Base-by-base conservation (phyloP, 108 stramenopile genomes). In the Fragilariopsis cylindrus region DNA sequence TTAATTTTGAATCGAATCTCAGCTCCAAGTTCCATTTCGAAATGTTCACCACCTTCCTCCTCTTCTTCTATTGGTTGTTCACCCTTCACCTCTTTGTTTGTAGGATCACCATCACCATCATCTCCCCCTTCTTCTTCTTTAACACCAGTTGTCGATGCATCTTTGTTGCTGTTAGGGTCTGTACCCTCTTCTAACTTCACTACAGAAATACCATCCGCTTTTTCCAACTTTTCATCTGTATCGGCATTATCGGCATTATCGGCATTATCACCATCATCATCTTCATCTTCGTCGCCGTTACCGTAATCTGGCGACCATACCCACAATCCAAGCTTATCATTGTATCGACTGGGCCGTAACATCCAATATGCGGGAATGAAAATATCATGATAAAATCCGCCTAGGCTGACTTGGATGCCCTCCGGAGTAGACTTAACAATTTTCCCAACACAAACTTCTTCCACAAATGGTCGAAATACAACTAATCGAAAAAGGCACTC, bases 381-480 rank as follows among this genome's bases (percentile, higher is more conserved):
- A 65, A 95, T 85, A 71, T 95, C 87, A 67, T 89, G 88, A 77
- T 95, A 97, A 76, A 97, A 96, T 15, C 65, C 60, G 8, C 89
- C 95, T 46, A 96, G 67, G 50, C 82, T 84, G 12, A 95, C 91
- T 54, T 76, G 73, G 48, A 97, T 67, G 5, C 94, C 97, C 60
- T 95, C 91, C 11, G 83, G 76, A 12, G 82, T 87, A 46, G 81
- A 81, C 48, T 86, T 84, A 7, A 64, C 68, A 44, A 97, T 89
- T 12, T 64, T 83, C 39, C 95, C 95, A 3, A 85, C 60, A 52
- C 87, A 73, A 9, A 97, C 93, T 84, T 97, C 95, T 48, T 95
- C 95, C 15, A 94, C 85, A 75, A 94, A 94, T 11, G 97, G 97
- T 53, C 90, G 86, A 73, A 97, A 96, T 7, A 97, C 88, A 1